These are phyloP conservation scores for Cladosporium oxysporum DNA, from an alignment of 2,329 filamentous ascomycete species.

Conservation along the genomic window DNA sequence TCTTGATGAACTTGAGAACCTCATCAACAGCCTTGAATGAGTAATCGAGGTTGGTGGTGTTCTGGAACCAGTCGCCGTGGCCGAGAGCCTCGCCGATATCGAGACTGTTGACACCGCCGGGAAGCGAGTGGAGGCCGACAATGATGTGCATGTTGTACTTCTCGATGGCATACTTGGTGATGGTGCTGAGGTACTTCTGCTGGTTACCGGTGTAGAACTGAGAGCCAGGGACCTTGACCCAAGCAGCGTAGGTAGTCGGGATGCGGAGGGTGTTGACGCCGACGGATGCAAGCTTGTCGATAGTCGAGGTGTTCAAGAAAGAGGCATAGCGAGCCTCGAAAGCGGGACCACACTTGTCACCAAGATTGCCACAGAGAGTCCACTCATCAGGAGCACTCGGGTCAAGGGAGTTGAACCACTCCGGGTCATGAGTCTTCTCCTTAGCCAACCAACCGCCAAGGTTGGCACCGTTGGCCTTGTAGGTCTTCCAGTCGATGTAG, in stretches of 20 bases:
- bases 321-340: conserved; percentile 24
- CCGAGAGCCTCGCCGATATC: conserved; percentile 33
- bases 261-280: conserved; percentile 41
- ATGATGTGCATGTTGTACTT: conserved; percentile 42
- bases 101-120: conserved; percentile 38
- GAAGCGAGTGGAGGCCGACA: conserved; percentile 38
- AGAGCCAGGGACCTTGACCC: conserved; percentile 39
- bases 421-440: conserved; percentile 34
- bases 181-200: conserved; percentile 32
- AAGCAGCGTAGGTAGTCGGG: conserved; percentile 41
- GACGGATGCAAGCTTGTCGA: conserved; percentile 38
- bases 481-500: conserved; percentile 28
- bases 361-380: conserved; percentile 37
- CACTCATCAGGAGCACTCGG: conserved; percentile 38
- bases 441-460: conserved; percentile 41
- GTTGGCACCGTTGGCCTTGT: conserved; percentile 30
- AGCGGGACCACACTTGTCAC: conserved; percentile 26
- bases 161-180: conserved; percentile 40
- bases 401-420: conserved; percentile 32
- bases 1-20: conserved; percentile 37
- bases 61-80: conserved; percentile 41
- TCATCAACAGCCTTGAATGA: conserved; percentile 37
- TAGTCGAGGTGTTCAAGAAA: conserved; percentile 28
- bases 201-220: conserved; percentile 40
- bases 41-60: conserved; percentile 38